Conservation (phyloP, 1,284 basidiomycete species). For the Ceratorhiza oryzae-sativae region DNA sequence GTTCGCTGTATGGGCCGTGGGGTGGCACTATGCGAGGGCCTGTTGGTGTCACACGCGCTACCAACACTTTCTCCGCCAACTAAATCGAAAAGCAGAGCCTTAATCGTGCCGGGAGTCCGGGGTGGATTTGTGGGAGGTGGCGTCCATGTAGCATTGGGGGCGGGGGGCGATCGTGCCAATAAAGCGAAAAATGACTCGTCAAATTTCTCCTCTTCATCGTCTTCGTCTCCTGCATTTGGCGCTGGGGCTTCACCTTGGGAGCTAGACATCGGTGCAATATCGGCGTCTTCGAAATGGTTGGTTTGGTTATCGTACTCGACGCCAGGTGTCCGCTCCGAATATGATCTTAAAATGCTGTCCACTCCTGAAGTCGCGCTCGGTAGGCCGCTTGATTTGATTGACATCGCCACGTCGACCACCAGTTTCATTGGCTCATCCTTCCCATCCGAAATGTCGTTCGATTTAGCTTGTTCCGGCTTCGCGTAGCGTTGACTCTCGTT, state of each 20-base stretch:
- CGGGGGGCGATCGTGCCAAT: not conserved
- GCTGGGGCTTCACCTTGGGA: not conserved
- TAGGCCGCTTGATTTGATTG: not conserved
- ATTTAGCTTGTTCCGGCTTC: not conserved
- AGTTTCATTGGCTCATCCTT: not conserved
- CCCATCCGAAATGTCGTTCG: not conserved
- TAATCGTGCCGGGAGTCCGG: slow-evolving; percentile 23
- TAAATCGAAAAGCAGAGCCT: slow-evolving; percentile 7
- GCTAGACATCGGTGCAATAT: not conserved
- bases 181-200: slow-evolving; percentile 23
- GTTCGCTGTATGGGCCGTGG: slow-evolving; percentile 20
- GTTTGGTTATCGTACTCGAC: not conserved
- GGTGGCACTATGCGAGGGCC: not conserved
- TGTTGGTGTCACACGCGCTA: not conserved
- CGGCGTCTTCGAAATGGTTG: not conserved
- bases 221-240: slow-evolving; percentile 1
- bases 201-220: slow-evolving; percentile 33
- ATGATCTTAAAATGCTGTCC: slow-evolving; percentile 33
- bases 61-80: not conserved
- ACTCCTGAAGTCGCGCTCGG: slow-evolving; percentile 33
- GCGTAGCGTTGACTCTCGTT: not conserved
- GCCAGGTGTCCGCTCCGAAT: slow-evolving; percentile 23
- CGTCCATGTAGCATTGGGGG: not conserved
- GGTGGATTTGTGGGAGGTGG: not conserved
- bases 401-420: slow-evolving; percentile 16